These are phyloP conservation scores for Globisporangium iwayamae DNA, from an alignment of 352 stramenopile genomes.

Conservation along the genomic window DNA sequence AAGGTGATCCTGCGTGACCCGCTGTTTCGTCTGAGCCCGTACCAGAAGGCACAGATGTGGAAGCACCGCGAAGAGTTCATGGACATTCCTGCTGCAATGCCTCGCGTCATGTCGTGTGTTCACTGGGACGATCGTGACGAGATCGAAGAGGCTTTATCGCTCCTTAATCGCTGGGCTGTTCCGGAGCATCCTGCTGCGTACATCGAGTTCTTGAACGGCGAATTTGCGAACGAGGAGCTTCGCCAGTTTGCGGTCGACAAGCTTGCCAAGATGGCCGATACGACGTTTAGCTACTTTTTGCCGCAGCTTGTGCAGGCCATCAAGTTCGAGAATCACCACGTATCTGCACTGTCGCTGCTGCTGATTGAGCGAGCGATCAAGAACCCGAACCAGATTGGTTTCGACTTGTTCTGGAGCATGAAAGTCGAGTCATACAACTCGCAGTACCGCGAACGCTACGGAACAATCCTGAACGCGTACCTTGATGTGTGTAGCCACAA, in stretches of 20 bases:
- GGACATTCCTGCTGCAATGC: constrained; percentile 63
- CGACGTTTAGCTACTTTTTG: constrained; percentile 85
- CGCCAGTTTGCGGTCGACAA: constrained; percentile 75
- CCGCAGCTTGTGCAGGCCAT: constrained; percentile 87
- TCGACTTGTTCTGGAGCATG: constrained; percentile 89
- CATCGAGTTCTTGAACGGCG: constrained; percentile 76
- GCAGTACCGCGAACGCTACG: constrained; percentile 77
- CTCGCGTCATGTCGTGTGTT: constrained; percentile 77
- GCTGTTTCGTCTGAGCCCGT: constrained; percentile 73
- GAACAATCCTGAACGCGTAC: constrained; percentile 79
- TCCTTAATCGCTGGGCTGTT: constrained; percentile 65
- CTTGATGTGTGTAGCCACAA: constrained; percentile 86
- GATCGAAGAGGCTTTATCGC: constrained; percentile 57
- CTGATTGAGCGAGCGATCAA: constrained; percentile 88
- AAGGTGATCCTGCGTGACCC: constrained; percentile 80
- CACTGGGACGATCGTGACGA: constrained; percentile 77
- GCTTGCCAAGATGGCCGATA: constrained; percentile 82
- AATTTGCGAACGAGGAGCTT: constrained; percentile 74
- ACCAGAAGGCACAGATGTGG: constrained; percentile 84
- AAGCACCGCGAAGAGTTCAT: constrained; percentile 77
- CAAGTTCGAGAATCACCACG: constrained; percentile 88
- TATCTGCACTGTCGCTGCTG: constrained; percentile 67
- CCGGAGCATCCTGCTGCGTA: constrained; percentile 79
- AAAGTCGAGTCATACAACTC: constrained; percentile 86
- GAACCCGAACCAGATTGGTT: constrained; percentile 86